Evolutionary conservation across 202 grass and related monocot genomes (phyloP).

Genomic region (Zizania palustris): DNA sequence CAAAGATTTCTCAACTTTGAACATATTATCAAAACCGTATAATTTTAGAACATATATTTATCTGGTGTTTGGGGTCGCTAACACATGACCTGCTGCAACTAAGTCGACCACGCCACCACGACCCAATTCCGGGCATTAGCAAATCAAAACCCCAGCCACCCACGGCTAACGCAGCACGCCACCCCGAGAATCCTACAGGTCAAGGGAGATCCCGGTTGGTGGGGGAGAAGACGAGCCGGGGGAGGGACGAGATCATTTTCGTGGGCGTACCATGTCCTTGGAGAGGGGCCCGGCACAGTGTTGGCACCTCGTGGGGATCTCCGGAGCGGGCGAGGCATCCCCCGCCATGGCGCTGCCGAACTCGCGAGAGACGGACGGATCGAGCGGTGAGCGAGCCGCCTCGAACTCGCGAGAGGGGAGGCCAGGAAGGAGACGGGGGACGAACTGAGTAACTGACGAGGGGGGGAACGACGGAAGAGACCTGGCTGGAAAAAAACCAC

Average conservation of each 20-base stretch:
- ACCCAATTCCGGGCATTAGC: neutral
- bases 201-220: neutral
- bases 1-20: too few species aligned
- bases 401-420: slow-evolving; percentile 13
- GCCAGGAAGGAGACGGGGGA: neutral
- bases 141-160: neutral
- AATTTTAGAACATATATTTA: too few species aligned
- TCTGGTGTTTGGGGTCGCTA: too few species aligned
- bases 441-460: too few species aligned
- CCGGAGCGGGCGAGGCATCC: slow-evolving; percentile 1
- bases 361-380: neutral
- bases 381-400: too few species aligned
- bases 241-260: too few species aligned
- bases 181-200: neutral
- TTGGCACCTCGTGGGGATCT: slow-evolving; percentile 44
- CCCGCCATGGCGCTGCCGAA: slow-evolving; percentile 42
- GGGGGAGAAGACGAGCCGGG: slow-evolving; percentile 2
- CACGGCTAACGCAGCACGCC: neutral
- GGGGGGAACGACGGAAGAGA: too few species aligned
- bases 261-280: slow-evolving; percentile 68
- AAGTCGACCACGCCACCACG: neutral
- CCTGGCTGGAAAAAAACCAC: too few species aligned
- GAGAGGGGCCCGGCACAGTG: slow-evolving; percentile 78
- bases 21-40: too few species aligned
- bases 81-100: neutral